Evolutionary conservation across 345 rosid species (phyloP).

Genomic region (Angophora floribunda): DNA sequence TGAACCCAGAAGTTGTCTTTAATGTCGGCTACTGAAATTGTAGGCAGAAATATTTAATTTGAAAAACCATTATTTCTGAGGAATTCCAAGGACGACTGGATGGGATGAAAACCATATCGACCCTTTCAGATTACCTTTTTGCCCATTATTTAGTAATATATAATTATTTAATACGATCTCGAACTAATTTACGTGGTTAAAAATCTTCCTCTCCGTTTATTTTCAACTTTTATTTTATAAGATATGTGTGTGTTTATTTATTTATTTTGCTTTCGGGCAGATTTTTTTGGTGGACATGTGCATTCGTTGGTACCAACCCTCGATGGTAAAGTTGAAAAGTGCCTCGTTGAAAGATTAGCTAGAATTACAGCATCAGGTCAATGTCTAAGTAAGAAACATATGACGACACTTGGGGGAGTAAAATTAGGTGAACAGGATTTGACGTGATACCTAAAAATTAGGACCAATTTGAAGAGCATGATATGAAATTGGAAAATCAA

Average conservation of each 20-base stretch:
- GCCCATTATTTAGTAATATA: neutral
- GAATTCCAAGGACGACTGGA: neutral
- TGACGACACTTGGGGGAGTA: neutral
- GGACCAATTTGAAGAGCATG: neutral
- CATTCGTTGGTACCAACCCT: neutral
- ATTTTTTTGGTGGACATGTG: neutral
- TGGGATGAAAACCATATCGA: neutral
- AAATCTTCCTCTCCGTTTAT: neutral
- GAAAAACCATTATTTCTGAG: neutral
- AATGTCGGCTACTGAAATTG: neutral
- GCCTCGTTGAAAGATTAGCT: neutral
- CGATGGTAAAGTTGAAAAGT: neutral
- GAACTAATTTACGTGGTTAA: neutral
- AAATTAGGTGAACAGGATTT: neutral
- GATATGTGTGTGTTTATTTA: rapidly evolving
- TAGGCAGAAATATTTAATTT: neutral
- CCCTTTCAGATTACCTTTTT: neutral
- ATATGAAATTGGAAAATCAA: neutral
- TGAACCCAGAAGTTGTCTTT: neutral
- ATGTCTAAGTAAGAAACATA: neutral
- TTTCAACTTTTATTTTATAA: neutral
- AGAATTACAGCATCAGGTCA: neutral
- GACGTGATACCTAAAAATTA: neutral
- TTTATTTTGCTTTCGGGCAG: neutral
- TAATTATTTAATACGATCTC: neutral